Base-by-base conservation (phyloP, 306 rosid species). In the Astragalus glycyphyllos region DNA sequence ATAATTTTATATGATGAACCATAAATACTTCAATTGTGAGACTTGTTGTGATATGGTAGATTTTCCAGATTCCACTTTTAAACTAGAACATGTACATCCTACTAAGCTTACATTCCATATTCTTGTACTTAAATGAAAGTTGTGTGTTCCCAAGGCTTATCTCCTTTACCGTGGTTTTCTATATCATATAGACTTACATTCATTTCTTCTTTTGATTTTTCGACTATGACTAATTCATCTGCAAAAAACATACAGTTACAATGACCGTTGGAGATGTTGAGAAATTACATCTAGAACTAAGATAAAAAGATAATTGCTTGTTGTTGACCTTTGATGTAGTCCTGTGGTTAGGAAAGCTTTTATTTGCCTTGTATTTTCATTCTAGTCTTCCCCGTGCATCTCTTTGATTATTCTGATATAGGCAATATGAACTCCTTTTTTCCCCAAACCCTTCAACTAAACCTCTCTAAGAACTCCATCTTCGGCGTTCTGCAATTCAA, bases 41-140 rank as follows among this genome's bases (percentile, higher is more conserved):
- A 59, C 8, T 15, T 59, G 48, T 15, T 31, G 37, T 56, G 29
- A 8, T 46, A 15, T 59, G 13, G 26, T n/a, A n/a, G n/a, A n/a
- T n/a, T n/a, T n/a, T n/a, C n/a, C n/a, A n/a, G n/a, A n/a, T n/a
- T 58, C 13, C 16, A 59, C 47, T 59, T 14, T 59, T 37, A 59
- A 59, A 37, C 47, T 7, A 37, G 14, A 59, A 59, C 14, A 5
- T 15, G 31, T n/a, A 59, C 48, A 1, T 60, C 48, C 66, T 38
- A 15, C 48, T 58, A 34, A 13, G 35, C 45, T 58, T 58, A 13
- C 12, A 8, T 44, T 58, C 26, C 26, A 58, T 58, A 26, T 55
- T 23, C 29, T 55, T 55, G 7, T n/a, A 55, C 38, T 26, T 54
- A 10, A 55, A 29, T 55, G 60, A 55, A 26, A 55, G 37, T 26